These are phyloP conservation scores for Erodium trifolium DNA, from an alignment of 441 rosid species.

Conservation along the genomic window DNA sequence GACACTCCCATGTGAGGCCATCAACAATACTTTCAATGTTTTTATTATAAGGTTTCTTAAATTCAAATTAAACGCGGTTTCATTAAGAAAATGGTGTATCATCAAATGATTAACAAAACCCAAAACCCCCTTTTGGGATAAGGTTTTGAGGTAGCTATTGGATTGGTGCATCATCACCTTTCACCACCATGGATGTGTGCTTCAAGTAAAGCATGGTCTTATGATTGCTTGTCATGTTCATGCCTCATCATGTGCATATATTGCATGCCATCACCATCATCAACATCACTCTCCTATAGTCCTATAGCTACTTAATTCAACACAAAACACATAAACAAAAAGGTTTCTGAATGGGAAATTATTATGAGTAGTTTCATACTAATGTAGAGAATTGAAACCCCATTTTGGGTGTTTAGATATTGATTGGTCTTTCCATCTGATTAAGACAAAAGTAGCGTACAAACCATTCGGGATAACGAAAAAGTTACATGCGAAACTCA, in stretches of 20 bases:
- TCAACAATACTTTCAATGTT: neutral
- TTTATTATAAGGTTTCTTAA: neutral
- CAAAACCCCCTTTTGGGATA: neutral
- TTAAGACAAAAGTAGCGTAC: constrained; percentile 21
- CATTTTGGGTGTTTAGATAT: constrained; percentile 16
- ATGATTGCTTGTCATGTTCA: constrained; percentile 28
- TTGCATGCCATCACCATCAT: neutral
- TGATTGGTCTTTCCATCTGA: neutral
- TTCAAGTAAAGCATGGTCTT: constrained; percentile 19
- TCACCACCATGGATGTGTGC: constrained; percentile 24
- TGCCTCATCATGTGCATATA: constrained; percentile 13
- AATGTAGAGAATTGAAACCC: constrained; percentile 17
- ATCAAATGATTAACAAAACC: neutral
- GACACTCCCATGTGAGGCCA: neutral
- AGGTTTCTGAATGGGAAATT: neutral
- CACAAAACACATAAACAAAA: neutral
- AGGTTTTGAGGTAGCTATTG: constrained; percentile 23
- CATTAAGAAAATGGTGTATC: neutral
- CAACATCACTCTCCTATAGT: neutral
- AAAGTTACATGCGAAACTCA: too few relatives aligned
- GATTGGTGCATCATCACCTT: constrained; percentile 14
- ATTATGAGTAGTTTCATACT: neutral
- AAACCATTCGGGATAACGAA: neutral
- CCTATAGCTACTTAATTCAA: neutral
- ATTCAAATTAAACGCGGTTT: neutral